Conservation (phyloP, 306 rosid genomes). For the Crataegus laevigata region DNA sequence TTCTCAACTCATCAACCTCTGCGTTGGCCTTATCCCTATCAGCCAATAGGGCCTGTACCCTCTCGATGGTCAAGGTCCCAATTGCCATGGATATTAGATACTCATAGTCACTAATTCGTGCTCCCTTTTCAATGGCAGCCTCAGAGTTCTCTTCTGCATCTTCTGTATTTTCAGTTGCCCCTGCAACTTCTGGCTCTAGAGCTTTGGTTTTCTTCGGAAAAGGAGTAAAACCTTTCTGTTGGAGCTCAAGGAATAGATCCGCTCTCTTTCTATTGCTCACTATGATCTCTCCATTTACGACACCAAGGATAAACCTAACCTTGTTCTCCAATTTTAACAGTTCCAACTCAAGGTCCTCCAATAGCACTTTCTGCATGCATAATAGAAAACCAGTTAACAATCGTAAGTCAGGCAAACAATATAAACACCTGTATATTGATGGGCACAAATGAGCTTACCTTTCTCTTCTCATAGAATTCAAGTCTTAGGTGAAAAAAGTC, state of each 20-base stretch:
- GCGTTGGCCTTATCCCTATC: constrained; percentile 51
- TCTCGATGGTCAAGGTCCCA: constrained; percentile 72
- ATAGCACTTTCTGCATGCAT: constrained; percentile 49
- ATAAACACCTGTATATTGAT: neutral
- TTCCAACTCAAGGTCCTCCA: constrained; percentile 56
- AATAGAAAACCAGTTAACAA: constrained; percentile 2
- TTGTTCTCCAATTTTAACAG: constrained; percentile 68
- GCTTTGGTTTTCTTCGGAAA: constrained; percentile 69
- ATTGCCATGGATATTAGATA: constrained; percentile 72
- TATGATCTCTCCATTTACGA: constrained; percentile 71
- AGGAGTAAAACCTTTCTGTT: constrained; percentile 85
- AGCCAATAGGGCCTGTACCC: constrained; percentile 56
- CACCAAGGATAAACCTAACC: constrained; percentile 82
- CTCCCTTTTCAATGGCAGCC: constrained; percentile 19
- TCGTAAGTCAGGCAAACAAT: neutral
- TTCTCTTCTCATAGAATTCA: constrained; percentile 68
- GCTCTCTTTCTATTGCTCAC: constrained; percentile 74
- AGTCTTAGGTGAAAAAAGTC: constrained; percentile 72
- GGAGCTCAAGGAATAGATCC: constrained; percentile 68
- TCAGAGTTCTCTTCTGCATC: constrained; percentile 46
- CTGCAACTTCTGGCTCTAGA: constrained; percentile 82
- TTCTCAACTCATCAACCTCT: constrained; percentile 54
- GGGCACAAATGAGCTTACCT: constrained; percentile 39
- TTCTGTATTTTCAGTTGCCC: constrained; percentile 54
- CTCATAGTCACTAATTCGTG: constrained; percentile 54